Evolutionary conservation across 208 protist genomes (phyloP), one percentile per base, ranked within the genome.

Genomic region (Leishmania turanica): DNA sequence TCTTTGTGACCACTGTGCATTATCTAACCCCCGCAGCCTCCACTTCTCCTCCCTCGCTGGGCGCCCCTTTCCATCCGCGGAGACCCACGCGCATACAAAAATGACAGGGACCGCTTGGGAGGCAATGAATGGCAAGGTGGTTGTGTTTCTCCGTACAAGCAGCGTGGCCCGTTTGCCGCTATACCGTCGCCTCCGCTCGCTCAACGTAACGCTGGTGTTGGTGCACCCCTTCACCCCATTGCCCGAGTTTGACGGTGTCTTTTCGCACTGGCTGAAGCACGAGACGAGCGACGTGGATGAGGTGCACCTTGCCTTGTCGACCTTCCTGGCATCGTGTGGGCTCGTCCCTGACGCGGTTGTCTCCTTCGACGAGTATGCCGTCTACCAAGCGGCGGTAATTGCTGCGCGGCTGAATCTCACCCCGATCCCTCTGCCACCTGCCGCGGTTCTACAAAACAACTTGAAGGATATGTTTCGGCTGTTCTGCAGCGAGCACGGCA

Each of bases 291-390:
- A 94, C 70, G 84, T 88, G 49, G 80, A 47, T 3, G 68, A 45
- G 19, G 81, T 96, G 31, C 49, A 77, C 19, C 51, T 42, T 17
- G 84, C 84, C 2, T 78, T 95, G 51, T n/a, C 15, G 3, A 54
- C 21, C 5, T 91, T 95, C 60, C 72, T 93, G 6, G 40, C 51
- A 1, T 49, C 47, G 13, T 80, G 47, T 11, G n/a, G 42, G 17
- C 72, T 93, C 3, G 45, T 11, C 3, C 71, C 90, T 0, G 88
- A 93, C n/a, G 93, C 91, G 3, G 84, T 95, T n/a, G 81, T 97
- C 2, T 94, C 92, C 2, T 95, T 96, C 79, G 93, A 97, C 76
- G 93, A 97, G 87, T 97, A 96, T 84, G 93, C 82, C 42, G 88
- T 95, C 9, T 95, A 93, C 78, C 88, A 91, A 21, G 89, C 91